Conservation (phyloP, 768 basidiomycete genomes). For the Boletus fagicola region DNA sequence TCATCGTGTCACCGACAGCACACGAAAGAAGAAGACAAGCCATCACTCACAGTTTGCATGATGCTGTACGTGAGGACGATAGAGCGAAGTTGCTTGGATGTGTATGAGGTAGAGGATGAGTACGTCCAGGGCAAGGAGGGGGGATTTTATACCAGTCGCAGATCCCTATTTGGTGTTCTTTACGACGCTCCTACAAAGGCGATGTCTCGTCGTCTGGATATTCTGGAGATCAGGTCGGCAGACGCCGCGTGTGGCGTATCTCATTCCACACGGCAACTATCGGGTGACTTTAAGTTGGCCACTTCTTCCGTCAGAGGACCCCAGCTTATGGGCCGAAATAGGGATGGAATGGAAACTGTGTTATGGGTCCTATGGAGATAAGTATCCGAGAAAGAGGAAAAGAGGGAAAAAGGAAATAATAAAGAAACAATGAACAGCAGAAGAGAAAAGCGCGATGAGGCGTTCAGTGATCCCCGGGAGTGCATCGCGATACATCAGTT, state of each 20-base stretch:
- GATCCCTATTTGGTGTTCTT: slow-evolving; percentile 5
- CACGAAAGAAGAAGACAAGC: not conserved
- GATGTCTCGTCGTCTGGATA: not conserved
- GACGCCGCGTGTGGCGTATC: not conserved
- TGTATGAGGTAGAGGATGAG: not conserved
- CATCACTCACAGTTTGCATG: slow-evolving; percentile 24
- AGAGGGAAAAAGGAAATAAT: not conserved
- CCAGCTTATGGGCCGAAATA: not conserved
- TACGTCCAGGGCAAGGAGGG: not conserved
- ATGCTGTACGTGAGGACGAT: not conserved
- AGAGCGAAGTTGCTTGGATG: not conserved
- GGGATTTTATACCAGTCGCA: slow-evolving; percentile 2
- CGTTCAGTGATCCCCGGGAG: not conserved
- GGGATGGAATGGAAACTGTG: not conserved
- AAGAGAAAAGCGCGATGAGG: not conserved
- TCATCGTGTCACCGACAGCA: not conserved
- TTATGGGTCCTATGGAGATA: not conserved
- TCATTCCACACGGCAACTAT: not conserved
- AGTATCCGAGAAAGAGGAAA: not conserved
- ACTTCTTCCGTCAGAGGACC: not conserved
- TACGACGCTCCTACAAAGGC: not conserved
- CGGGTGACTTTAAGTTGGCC: not conserved
- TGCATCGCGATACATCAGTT: not conserved
- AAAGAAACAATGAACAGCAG: not conserved
- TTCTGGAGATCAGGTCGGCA: not conserved